phyloP scores from a whole-genome alignment of 805 yeast species.

The Hanseniaspora valbyensis region DNA sequence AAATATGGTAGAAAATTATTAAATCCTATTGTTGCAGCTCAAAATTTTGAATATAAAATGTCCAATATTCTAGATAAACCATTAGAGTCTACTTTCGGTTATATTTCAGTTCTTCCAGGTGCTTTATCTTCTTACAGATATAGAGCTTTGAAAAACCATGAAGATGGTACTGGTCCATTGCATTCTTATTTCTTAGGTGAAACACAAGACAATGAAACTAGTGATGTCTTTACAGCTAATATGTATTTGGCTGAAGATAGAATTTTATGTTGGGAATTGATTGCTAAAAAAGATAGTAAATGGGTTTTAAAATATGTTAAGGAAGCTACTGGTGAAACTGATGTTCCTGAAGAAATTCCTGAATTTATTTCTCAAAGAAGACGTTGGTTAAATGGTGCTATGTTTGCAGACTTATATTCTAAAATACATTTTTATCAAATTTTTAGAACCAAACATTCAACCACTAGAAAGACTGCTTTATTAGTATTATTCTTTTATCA shows the following conservation, averaged over 20 bases:
- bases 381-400: conserved; percentile 96
- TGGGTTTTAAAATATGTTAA: conserved; percentile 90
- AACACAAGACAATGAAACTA: conserved; percentile 40
- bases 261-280: conserved; percentile 90
- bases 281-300: conserved; percentile 68
- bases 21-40: conserved; percentile 91
- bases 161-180: conserved; percentile 87
- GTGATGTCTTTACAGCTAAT: conserved; percentile 86
- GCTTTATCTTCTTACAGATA: conserved; percentile 91
- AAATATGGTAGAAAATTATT: conserved; percentile 67
- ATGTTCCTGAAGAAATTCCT: conserved; percentile 89
- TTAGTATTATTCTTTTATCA: conserved; percentile 87
- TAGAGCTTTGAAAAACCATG: conserved; percentile 72
- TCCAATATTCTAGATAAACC: conserved; percentile 95
- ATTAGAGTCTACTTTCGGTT: conserved; percentile 82
- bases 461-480: conserved; percentile 64
- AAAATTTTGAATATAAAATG: conserved; percentile 92
- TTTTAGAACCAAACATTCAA: conserved; percentile 81
- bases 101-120: conserved; percentile 88
- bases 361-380: conserved; percentile 93
- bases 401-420: conserved; percentile 90
- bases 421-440: conserved; percentile 75
- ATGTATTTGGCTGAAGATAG: conserved; percentile 97
- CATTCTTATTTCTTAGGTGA: conserved; percentile 87
- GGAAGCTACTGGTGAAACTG: conserved; percentile 91